A percentile compares a stretch with the other conserved stretches of the same genome.
These are phyloP conservation scores for Pseudozyma tsukubaensis DNA, from an alignment of 1,284 basidiomycete species.

Conservation along the genomic window DNA sequence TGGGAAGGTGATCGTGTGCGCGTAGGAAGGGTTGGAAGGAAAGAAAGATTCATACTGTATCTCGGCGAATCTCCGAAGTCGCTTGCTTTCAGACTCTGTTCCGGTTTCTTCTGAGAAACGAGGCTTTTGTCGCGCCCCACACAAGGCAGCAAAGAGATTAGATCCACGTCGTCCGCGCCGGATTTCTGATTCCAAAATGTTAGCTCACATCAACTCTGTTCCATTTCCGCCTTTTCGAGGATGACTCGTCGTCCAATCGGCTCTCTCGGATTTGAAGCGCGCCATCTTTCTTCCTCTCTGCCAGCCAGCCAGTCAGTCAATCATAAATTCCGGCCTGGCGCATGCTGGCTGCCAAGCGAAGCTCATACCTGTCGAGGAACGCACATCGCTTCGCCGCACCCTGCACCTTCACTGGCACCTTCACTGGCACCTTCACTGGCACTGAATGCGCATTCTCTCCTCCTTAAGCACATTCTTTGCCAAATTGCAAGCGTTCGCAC, in stretches of 20 bases:
- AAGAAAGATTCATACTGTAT: neutral
- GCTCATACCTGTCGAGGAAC: slow-evolving; percentile 7
- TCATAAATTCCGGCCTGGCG: neutral
- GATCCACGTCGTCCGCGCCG: slow-evolving; percentile 12
- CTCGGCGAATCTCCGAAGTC: slow-evolving; percentile 31
- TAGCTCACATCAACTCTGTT: slow-evolving; percentile 5
- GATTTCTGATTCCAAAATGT: neutral
- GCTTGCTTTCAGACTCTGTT: neutral
- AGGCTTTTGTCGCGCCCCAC: neutral
- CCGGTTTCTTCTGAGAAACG: slow-evolving; percentile 6
- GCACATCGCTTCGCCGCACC: neutral
- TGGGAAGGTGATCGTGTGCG: neutral
- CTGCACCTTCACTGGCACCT: neutral
- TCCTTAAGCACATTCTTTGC: neutral
- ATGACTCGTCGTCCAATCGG: slow-evolving; percentile 44
- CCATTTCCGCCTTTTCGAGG: neutral
- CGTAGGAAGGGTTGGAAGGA: neutral
- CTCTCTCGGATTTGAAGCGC: slow-evolving; percentile 22
- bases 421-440: neutral
- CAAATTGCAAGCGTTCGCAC: no score
- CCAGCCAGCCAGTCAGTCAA: neutral
- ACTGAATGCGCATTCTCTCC: neutral
- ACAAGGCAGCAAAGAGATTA: neutral
- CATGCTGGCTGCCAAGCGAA: neutral
- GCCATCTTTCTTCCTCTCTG: neutral